Percentiles rank a stretch among this genome's conserved stretches.
These are phyloP conservation scores for Sarocladiaceae sp. DNA, from an alignment of 2,329 filamentous ascomycete species.

Conservation along the genomic window DNA sequence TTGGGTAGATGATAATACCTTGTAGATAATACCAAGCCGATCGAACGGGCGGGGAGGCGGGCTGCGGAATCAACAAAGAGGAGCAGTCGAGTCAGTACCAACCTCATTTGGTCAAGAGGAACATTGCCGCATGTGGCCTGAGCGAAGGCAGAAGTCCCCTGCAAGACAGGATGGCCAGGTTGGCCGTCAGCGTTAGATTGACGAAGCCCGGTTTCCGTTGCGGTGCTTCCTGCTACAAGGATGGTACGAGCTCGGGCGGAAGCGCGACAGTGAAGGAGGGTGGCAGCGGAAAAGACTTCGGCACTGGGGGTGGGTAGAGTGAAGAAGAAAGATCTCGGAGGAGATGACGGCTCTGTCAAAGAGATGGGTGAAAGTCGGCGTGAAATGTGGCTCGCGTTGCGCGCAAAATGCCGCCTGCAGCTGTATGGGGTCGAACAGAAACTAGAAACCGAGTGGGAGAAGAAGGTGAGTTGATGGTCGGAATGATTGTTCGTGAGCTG, in stretches of 20 bases:
- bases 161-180: background rate
- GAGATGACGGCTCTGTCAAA: slow-evolving; percentile 2
- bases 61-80: slow-evolving; percentile 20
- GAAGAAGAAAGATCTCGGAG: too few relatives aligned
- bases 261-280: background rate
- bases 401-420: too few relatives aligned
- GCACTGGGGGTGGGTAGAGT: too few relatives aligned
- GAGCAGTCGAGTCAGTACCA: slow-evolving; percentile 35
- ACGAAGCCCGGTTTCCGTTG: background rate
- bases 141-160: slow-evolving; percentile 4
- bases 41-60: slow-evolving; percentile 27
- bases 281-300: too few relatives aligned
- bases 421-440: too few relatives aligned
- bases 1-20: slow-evolving; percentile 6
- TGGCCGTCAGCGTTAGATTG: background rate
- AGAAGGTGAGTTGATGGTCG: too few relatives aligned
- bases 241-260: background rate
- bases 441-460: too few relatives aligned
- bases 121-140: slow-evolving; percentile 5
- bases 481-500: too few relatives aligned
- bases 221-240: slow-evolving; percentile 3
- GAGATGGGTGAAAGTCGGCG: too few relatives aligned
- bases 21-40: slow-evolving; percentile 30
- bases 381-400: too few relatives aligned
- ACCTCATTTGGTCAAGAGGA: slow-evolving; percentile 37